Evolutionary conservation across 371 early-diverging fungal species (phyloP).

Genomic region (Apophysomyces ossiformis): DNA sequence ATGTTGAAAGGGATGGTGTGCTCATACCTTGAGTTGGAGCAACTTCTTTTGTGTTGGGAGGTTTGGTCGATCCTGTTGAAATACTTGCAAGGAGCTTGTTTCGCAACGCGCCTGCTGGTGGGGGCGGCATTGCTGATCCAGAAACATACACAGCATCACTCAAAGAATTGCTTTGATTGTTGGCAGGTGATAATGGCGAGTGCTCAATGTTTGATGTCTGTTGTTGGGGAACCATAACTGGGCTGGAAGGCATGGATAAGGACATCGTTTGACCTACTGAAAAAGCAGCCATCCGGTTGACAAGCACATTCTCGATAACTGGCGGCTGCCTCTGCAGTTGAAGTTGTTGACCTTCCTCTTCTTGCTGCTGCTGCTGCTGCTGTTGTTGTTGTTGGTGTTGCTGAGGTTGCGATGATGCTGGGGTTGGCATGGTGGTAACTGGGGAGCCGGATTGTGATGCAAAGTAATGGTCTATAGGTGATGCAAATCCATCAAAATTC

Average conservation of each 20-base stretch:
- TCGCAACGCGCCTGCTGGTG: constrained; percentile 35
- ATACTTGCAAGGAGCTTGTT: constrained; percentile 31
- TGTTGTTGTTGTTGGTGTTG: constrained; percentile 17
- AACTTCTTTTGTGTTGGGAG: constrained; percentile 16
- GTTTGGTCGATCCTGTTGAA: constrained; percentile 17
- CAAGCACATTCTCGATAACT: constrained; percentile 20
- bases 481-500: constrained; percentile 21
- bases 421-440: constrained; percentile 9
- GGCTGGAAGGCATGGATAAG: constrained; percentile 34
- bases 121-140: constrained; percentile 45
- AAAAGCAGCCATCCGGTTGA: constrained; percentile 19
- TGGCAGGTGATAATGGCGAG: constrained; percentile 11
- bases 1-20: constrained; percentile 18
- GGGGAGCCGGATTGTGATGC: constrained; percentile 12
- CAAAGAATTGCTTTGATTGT: constrained; percentile 3
- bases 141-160: constrained; percentile 36
- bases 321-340: constrained; percentile 19
- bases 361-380: constrained; percentile 23
- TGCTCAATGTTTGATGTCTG: constrained; percentile 5
- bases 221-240: constrained; percentile 25
- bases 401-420: constrained; percentile 8
- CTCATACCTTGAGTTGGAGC: constrained; percentile 1
- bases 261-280: constrained; percentile 21
- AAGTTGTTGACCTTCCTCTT: constrained; percentile 13
- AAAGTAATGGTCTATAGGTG: constrained; percentile 22